Percentiles rank a stretch among this genome's conserved stretches.
Conservation (phyloP, 1,284 basidiomycete genomes). For the Ustilago lituana region DNA sequence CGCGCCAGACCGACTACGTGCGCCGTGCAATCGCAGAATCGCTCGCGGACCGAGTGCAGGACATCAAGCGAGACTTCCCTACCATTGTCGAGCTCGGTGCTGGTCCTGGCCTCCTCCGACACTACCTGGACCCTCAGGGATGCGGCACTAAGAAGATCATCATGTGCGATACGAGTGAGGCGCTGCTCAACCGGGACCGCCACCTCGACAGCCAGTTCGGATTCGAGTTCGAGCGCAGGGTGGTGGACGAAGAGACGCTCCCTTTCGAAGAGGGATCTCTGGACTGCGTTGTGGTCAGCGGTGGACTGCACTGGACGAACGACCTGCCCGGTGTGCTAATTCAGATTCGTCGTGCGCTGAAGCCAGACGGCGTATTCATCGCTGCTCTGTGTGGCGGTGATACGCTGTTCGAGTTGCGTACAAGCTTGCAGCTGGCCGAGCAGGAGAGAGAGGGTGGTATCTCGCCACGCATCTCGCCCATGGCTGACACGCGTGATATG, state of each 20-base stretch:
- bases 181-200: conserved; percentile 47
- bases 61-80: conserved; percentile 85
- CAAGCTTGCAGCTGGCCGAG: conserved; percentile 91
- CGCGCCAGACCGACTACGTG: conserved; percentile 88
- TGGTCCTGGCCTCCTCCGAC: conserved; percentile 93
- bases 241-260: conserved; percentile 63
- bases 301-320: conserved; percentile 96
- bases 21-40: conserved; percentile 88
- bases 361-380: conserved; percentile 93
- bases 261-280: conserved; percentile 78
- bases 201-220: conserved; percentile 51
- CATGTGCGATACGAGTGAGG: conserved; percentile 83
- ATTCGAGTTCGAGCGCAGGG: conserved; percentile 58
- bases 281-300: conserved; percentile 90
- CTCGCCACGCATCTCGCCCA: conserved; percentile 92
- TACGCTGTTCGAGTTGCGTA: conserved; percentile 91
- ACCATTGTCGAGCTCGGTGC: conserved; percentile 87
- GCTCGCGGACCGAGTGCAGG: conserved; percentile 85
- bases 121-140: conserved; percentile 78
- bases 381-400: conserved; percentile 95
- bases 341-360: conserved; percentile 85
- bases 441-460: conserved; percentile 94
- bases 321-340: conserved; percentile 92
- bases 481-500: conserved; percentile 89
- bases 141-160: conserved; percentile 75